A percentile compares a stretch with the other conserved stretches of the same genome.
Evolutionary conservation across 2,329 filamentous ascomycete species (phyloP).

Genomic region (Aspergillus ustus): DNA sequence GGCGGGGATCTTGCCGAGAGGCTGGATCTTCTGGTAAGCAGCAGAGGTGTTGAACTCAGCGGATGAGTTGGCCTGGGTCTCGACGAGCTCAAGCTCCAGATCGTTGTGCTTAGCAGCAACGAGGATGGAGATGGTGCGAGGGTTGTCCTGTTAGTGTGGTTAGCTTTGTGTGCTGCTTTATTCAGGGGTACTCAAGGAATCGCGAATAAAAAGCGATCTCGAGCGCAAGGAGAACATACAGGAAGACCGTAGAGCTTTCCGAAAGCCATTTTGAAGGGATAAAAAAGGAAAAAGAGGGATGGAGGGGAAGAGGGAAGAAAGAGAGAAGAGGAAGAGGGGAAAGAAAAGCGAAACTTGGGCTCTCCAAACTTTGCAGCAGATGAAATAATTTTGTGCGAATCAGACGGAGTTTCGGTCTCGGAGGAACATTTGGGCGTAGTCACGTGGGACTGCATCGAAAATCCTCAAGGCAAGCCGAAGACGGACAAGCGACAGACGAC

Average conservation of each 20-base stretch:
- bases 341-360: slow-evolving; percentile 21
- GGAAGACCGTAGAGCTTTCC: slow-evolving; percentile 92
- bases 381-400: slow-evolving; percentile 35
- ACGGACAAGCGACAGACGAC: slow-evolving; percentile 11
- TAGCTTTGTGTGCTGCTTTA: slow-evolving; percentile 22
- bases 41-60: slow-evolving; percentile 65
- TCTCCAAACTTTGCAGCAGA: slow-evolving; percentile 15
- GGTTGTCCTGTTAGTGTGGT: slow-evolving; percentile 70
- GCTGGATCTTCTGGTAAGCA: slow-evolving; percentile 85
- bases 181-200: slow-evolving; percentile 26
- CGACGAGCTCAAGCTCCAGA: slow-evolving; percentile 84
- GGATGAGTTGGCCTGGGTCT: slow-evolving; percentile 58
- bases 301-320: slow-evolving; percentile 18
- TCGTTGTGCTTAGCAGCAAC: slow-evolving; percentile 97
- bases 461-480: slow-evolving; percentile 27
- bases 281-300: slow-evolving; percentile 20
- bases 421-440: slow-evolving; percentile 28
- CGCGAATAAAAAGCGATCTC: slow-evolving; percentile 11
- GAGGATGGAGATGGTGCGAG: slow-evolving; percentile 84
- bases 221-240: slow-evolving; percentile 58
- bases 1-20: slow-evolving; percentile 87
- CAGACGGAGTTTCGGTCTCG: slow-evolving; percentile 28
- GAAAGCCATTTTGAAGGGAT: slow-evolving; percentile 77
- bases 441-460: slow-evolving; percentile 34
- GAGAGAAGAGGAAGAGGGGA: slow-evolving; percentile 25